Conservation (phyloP, 1,139 yeast genomes). For the Sugiyamaella neomexicana region DNA sequence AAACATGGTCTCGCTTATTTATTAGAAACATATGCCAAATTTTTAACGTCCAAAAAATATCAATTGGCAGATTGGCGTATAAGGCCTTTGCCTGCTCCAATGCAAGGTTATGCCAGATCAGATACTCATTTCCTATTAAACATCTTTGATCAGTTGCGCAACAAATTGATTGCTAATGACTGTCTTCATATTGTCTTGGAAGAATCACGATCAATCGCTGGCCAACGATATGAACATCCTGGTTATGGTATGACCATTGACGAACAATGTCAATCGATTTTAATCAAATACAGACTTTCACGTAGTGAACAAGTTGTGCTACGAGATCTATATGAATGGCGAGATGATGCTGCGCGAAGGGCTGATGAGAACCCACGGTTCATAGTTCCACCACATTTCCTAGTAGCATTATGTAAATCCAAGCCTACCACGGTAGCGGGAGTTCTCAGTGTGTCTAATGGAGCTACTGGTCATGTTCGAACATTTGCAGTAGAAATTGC, state of each 20-base stretch:
- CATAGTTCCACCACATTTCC: slow-evolving; percentile 77
- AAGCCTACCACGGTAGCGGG: slow-evolving; percentile 60
- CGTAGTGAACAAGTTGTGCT: slow-evolving; percentile 56
- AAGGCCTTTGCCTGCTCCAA: slow-evolving; percentile 75
- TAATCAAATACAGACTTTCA: slow-evolving; percentile 68
- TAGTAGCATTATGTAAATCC: slow-evolving; percentile 60
- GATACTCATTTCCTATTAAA: slow-evolving; percentile 90
- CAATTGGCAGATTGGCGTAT: slow-evolving; percentile 97
- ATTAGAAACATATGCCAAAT: slow-evolving; percentile 75
- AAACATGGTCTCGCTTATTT: slow-evolving; percentile 82
- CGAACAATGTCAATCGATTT: slow-evolving; percentile 42
- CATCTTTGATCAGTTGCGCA: slow-evolving; percentile 74
- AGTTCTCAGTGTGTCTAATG: slow-evolving; percentile 55
- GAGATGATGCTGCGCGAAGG: slow-evolving; percentile 71
- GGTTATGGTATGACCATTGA: slow-evolving; percentile 35
- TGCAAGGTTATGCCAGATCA: slow-evolving; percentile 87
- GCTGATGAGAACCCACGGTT: slow-evolving; percentile 84
- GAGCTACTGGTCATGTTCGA: slow-evolving; percentile 58
- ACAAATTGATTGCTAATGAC: slow-evolving; percentile 54
- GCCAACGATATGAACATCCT: slow-evolving; percentile 67
- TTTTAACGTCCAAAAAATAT: slow-evolving; percentile 89
- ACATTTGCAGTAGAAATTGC: slow-evolving; percentile 59
- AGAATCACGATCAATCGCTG: slow-evolving; percentile 80
- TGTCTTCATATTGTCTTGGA: slow-evolving; percentile 63
- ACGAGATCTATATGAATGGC: slow-evolving; percentile 71